Evolutionary conservation across 1,139 yeast genomes (phyloP).

Genomic region (Diutina neorugosa): DNA sequence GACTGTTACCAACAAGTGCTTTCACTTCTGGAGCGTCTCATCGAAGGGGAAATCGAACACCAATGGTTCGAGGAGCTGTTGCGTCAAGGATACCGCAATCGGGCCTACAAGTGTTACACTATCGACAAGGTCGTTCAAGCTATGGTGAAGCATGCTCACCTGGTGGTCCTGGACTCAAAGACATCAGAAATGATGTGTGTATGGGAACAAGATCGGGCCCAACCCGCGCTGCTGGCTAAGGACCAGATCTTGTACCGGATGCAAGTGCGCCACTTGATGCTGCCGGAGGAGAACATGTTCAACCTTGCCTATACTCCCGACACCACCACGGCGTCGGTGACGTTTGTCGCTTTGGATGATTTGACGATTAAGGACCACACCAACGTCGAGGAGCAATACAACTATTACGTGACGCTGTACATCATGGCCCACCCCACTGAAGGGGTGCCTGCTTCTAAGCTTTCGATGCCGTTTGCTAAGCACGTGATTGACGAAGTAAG

Average conservation of each 20-base stretch:
- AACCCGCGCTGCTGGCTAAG: slow-evolving; percentile 56
- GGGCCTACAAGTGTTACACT: slow-evolving; percentile 86
- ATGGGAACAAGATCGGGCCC: slow-evolving; percentile 70
- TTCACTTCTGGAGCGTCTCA: slow-evolving; percentile 57
- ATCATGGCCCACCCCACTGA: slow-evolving; percentile 96
- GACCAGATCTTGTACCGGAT: slow-evolving; percentile 86
- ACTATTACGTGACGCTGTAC: slow-evolving; percentile 84
- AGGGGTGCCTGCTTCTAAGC: slow-evolving; percentile 77
- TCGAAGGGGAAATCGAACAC: slow-evolving; percentile 87
- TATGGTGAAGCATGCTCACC: slow-evolving; percentile 78
- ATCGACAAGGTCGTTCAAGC: slow-evolving; percentile 89
- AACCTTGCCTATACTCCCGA: slow-evolving; percentile 60
- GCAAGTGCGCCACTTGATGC: slow-evolving; percentile 74
- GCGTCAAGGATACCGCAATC: slow-evolving; percentile 90
- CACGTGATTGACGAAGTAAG: slow-evolving; percentile 45
- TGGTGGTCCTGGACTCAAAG: slow-evolving; percentile 66
- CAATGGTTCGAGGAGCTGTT: slow-evolving; percentile 93
- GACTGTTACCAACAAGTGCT: slow-evolving; percentile 70
- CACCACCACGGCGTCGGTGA: slow-evolving; percentile 49
- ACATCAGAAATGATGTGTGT: slow-evolving; percentile 71
- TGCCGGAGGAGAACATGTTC: slow-evolving; percentile 84
- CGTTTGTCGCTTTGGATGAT: slow-evolving; percentile 80
- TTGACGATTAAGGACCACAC: slow-evolving; percentile 71
- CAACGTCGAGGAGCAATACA: slow-evolving; percentile 73
- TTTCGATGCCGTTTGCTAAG: slow-evolving; percentile 63